A percentile compares a stretch with the other conserved stretches of the same genome.
Conservation (phyloP, 495 filamentous ascomycete species). For the Cudoniella acicularis region DNA sequence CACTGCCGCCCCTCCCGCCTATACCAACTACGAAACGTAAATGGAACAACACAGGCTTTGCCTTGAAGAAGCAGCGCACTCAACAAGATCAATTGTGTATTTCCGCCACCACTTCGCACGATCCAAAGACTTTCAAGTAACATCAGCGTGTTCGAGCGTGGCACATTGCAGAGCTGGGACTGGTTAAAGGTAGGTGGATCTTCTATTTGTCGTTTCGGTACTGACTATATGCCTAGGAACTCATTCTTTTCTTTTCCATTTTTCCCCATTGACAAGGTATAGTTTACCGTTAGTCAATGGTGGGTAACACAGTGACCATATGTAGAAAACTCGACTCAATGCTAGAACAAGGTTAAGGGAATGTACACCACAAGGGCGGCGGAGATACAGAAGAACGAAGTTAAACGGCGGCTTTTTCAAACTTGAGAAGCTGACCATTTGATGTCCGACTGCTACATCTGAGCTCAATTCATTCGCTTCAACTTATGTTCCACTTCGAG, state of each 20-base stretch:
- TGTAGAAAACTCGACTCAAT: neutral
- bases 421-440: neutral
- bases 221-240: conserved; percentile 2
- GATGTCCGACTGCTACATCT: neutral
- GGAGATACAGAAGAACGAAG: neutral
- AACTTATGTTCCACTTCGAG: neutral
- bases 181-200: conserved; percentile 1
- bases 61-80: conserved; percentile 1
- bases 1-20: conserved; percentile 2
- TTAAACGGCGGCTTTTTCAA: neutral
- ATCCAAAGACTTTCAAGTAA: neutral
- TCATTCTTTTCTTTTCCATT: neutral
- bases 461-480: neutral
- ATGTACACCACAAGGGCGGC: neutral
- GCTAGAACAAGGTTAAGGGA: neutral
- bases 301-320: neutral
- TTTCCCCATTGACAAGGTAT: neutral
- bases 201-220: neutral
- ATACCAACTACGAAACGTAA: neutral
- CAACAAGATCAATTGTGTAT: neutral
- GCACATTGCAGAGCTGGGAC: conserved; percentile 1
- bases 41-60: neutral
- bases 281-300: neutral
- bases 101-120: neutral
- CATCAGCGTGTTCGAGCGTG: neutral